Base-by-base conservation (phyloP, 164 flowering plant species). In the Nelumbo lutea region DNA sequence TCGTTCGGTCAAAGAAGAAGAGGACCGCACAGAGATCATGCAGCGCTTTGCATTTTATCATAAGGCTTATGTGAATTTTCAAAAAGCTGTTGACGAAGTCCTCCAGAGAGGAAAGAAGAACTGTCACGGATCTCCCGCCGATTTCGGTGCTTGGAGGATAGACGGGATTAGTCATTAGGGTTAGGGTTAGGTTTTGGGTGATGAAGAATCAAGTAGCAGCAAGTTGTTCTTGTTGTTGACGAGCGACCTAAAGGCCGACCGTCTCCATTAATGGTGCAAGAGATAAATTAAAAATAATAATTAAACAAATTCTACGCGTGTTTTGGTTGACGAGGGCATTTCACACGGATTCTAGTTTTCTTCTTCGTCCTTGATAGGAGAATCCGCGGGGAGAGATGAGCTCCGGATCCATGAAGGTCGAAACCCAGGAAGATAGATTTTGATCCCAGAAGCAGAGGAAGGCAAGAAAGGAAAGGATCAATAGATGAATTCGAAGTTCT, bases 101-200 rank as follows among this genome's bases (percentile, higher is more conserved):
- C 27, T 27, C 27, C 27, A 27, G 27, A 27, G 27, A 27, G 27
- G 27, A 27, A 27, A 27, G 0, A 27, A 27, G 0, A 27, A 27
- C 27, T 27, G 27, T 72, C 79, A 76, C 75, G 75, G 62, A 68
- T 61, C 14, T 61, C 63, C 10, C 79, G 75, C 64, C 66, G 8
- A 11, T 39, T 52, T 70, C 61, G 72, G 51, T 61, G 72, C 72
- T 42, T 43, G 15, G 1, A n/a, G 10, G 15, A 7, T 10, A 6
- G 53, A 1, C 6, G 40, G 39, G 38, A 11, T 1, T 2, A 5
- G 42, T 57, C n/a, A 45, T 0, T 11, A 42, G 42, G 68, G 9
- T n/a, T 40, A 50, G 64, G 46, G 5, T 52, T 61, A 13, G 45
- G 52, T 53, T 45, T 56, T 51, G 47, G 45, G 41, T 44, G 43